phyloP scores from a whole-genome alignment of 176 grass and related monocot species.

The Cocos nucifera region DNA sequence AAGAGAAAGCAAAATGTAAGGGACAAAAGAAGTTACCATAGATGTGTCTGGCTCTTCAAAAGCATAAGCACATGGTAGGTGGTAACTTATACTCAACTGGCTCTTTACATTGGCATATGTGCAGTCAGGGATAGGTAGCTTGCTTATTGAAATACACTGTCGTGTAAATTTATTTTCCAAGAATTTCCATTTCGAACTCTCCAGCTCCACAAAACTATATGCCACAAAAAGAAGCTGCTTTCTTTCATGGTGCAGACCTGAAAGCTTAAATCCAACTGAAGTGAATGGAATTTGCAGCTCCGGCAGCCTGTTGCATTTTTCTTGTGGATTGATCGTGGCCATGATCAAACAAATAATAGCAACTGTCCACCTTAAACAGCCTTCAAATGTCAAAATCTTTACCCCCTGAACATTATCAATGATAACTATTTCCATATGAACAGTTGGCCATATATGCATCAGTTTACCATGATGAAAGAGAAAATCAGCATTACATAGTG shows the following conservation, averaged over 20 bases:
- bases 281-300: slow-evolving; percentile 34
- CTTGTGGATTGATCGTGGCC: slow-evolving; percentile 29
- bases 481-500: slow-evolving; percentile 38
- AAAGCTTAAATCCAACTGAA: slow-evolving; percentile 70
- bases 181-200: slow-evolving; percentile 38
- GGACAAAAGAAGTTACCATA: slow-evolving; percentile 20
- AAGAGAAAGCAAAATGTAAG: too few relatives aligned
- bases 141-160: slow-evolving; percentile 25
- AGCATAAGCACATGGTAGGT: slow-evolving; percentile 23
- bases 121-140: slow-evolving; percentile 30
- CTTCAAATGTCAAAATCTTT: slow-evolving; percentile 52
- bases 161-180: slow-evolving; percentile 42
- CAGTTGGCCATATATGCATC: slow-evolving; percentile 50
- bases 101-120: slow-evolving; percentile 35
- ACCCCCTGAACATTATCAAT: slow-evolving; percentile 49
- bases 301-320: slow-evolving; percentile 17
- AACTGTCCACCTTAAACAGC: slow-evolving; percentile 66
- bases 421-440: slow-evolving; percentile 70
- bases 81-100: slow-evolving; percentile 12
- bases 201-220: slow-evolving; percentile 39
- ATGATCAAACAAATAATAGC: slow-evolving; percentile 77
- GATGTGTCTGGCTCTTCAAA: slow-evolving; percentile 7
- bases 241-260: slow-evolving; percentile 35
- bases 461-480: slow-evolving; percentile 52
- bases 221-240: slow-evolving; percentile 40